Evolutionary conservation across 805 yeast species (phyloP).

Genomic region (Vanderwaltozyma polyspora): DNA sequence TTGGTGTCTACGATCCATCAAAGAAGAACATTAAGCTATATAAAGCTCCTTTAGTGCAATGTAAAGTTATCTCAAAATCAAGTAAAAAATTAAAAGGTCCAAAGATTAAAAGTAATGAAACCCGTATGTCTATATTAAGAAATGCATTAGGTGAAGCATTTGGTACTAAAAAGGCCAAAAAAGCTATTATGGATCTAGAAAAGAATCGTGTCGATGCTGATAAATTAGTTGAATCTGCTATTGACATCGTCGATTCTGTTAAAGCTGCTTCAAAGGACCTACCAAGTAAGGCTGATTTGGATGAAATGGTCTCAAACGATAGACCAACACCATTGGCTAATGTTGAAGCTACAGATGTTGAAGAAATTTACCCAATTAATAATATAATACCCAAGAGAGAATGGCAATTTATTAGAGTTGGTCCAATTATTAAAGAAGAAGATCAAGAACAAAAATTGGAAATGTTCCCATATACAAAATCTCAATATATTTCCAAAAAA

Average conservation of each 20-base stretch:
- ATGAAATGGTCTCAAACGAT: constrained; percentile 44
- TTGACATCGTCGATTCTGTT: constrained; percentile 75
- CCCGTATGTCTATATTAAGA: constrained; percentile 46
- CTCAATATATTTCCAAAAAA: constrained; percentile 44
- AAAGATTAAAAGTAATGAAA: constrained; percentile 41
- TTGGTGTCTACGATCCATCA: constrained; percentile 70
- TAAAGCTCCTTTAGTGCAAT: constrained; percentile 50
- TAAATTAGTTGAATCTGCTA: constrained; percentile 58
- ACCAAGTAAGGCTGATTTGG: constrained; percentile 61
- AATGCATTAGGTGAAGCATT: constrained; percentile 88
- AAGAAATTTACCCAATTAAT: constrained; percentile 67
- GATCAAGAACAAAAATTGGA: constrained; percentile 40
- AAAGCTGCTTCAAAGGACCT: constrained; percentile 55
- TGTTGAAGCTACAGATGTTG: constrained; percentile 69
- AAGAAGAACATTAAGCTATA: constrained; percentile 52
- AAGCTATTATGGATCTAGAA: constrained; percentile 70
- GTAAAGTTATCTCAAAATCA: constrained; percentile 52
- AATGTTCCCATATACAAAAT: constrained; percentile 50
- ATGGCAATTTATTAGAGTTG: constrained; percentile 52
- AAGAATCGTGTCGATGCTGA: constrained; percentile 82
- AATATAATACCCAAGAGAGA: constrained; percentile 62
- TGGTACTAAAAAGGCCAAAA: constrained; percentile 94
- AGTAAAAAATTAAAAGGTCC: constrained; percentile 52
- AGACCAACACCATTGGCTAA: constrained; percentile 78
- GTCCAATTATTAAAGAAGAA: constrained; percentile 45